Conservation (phyloP, 2,329 filamentous ascomycete genomes). For the Drechslerella coelobrocha region DNA sequence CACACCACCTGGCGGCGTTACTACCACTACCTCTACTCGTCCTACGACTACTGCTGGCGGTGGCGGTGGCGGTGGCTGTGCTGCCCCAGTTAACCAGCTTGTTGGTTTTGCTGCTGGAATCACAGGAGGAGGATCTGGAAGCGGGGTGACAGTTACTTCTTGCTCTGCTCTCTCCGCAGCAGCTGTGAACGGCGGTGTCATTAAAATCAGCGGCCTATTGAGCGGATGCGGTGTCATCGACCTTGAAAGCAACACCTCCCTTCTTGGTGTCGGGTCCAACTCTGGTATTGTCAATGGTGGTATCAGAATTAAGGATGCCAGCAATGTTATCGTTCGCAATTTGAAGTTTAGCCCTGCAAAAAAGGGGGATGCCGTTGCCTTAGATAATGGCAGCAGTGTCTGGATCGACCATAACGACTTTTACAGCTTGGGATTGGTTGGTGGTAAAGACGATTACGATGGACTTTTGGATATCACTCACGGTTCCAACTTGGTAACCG, state of each 20-base stretch:
- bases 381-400: constrained; percentile 62
- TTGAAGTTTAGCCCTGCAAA: constrained; percentile 64
- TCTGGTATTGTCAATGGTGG: constrained; percentile 61
- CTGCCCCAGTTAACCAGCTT: constrained; percentile 54
- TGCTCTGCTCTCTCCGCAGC: constrained; percentile 60
- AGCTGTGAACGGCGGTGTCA: constrained; percentile 58
- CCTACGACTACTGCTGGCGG: constrained; percentile 17
- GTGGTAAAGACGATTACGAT: constrained; percentile 61
- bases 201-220: constrained; percentile 62
- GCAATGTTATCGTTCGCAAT: constrained; percentile 67
- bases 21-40: not conserved
- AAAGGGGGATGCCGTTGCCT: constrained; percentile 64
- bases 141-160: constrained; percentile 61
- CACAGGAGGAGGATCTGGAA: constrained; percentile 61
- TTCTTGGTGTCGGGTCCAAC: constrained; percentile 63
- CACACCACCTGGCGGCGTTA: not conserved
- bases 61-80: constrained; percentile 14
- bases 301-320: constrained; percentile 61
- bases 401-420: constrained; percentile 63
- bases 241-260: constrained; percentile 62
- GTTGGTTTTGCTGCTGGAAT: constrained; percentile 59
- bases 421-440: constrained; percentile 57
- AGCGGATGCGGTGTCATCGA: constrained; percentile 60
- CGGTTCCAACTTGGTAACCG: constrained; percentile 60
- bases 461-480: constrained; percentile 61